A percentile compares a stretch with the other conserved stretches of the same genome.
phyloP scores from a whole-genome alignment of 257 asterid genomes.

The Plantago elongata region DNA sequence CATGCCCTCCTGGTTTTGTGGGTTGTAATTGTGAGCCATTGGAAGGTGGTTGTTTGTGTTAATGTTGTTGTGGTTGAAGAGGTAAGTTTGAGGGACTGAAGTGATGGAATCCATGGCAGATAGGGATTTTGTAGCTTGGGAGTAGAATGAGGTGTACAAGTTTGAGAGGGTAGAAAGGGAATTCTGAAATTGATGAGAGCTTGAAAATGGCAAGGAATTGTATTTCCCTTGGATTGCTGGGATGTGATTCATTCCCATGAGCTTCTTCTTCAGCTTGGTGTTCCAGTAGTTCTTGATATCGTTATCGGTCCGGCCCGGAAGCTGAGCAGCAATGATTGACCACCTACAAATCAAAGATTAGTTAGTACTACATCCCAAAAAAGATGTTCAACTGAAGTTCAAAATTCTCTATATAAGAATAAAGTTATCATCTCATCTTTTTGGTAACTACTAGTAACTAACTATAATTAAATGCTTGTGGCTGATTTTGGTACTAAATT shows the following conservation, averaged over 20 bases:
- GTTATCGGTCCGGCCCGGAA: conserved; percentile 80
- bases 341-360: conserved; percentile 38
- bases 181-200: conserved; percentile 20
- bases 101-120: conserved; percentile 23
- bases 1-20: conserved; percentile 36
- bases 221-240: conserved; percentile 24
- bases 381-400: neutral
- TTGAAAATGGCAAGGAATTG: conserved; percentile 28
- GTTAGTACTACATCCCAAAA: neutral
- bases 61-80: conserved; percentile 16
- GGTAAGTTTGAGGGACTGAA: conserved; percentile 29
- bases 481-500: neutral
- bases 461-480: no score
- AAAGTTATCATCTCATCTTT: conserved; percentile 15
- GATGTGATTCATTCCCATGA: conserved; percentile 35
- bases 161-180: conserved; percentile 26
- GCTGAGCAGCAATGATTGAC: conserved; percentile 75
- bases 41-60: conserved; percentile 12
- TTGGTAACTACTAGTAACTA: neutral
- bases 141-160: conserved; percentile 27
- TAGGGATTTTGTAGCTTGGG: conserved; percentile 24
- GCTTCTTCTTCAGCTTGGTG: conserved; percentile 84
- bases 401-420: conserved; percentile 4
- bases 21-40: conserved; percentile 16
- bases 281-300: conserved; percentile 91